Evolutionary conservation across 2,329 filamentous ascomycete genomes (phyloP), one percentile per base, ranked within the genome.

Genomic region (Arthrinium puccinioides): DNA sequence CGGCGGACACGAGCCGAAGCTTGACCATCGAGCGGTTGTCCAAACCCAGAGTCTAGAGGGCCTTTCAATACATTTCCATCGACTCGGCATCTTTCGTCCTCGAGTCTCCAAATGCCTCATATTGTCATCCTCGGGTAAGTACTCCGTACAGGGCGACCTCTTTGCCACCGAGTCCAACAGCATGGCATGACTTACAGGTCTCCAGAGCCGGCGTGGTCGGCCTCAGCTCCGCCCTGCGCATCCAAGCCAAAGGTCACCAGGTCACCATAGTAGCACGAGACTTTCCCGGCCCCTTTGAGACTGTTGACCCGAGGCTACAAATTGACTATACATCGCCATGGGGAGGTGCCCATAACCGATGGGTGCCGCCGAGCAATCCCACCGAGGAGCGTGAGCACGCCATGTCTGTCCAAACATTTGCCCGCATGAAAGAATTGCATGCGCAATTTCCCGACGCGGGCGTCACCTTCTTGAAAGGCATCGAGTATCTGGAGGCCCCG

Each of bases 261-360:
- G 62, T 72, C 10, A 63, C 62, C 14, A 60, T 72, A 32, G 44
- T 72, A 4, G 67, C 69, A 15, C 58, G 55, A 24, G 64, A 71
- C 50, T 66, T 72, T 32, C 69, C 69, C 9, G 54, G 50, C n/a
- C 62, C 67, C 9, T 68, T 61, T 32, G 68, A 70, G 49, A 62
- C 64, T 10, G 56, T 66, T 23, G 61, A 68, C 40, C 49, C 59
- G 5, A 42, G 42, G 11, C 43, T 55, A 1, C 54, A 62, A 39
- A 66, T 72, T 49, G 64, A 76, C 57, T 77, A 68, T 50, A 69
- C 73, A 11, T 76, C 73, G 21, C 71, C 72, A 36, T 76, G 72
- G 72, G 73, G 65, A 24, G 73, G 73, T 9, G 72, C 73, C 3
- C 71, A 77, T 48, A 72, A 74, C 44, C 64, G 72, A 27, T 71